Evolutionary conservation across 2,329 filamentous ascomycete species (phyloP).

Genomic region (Pestalotiopsis sp.): DNA sequence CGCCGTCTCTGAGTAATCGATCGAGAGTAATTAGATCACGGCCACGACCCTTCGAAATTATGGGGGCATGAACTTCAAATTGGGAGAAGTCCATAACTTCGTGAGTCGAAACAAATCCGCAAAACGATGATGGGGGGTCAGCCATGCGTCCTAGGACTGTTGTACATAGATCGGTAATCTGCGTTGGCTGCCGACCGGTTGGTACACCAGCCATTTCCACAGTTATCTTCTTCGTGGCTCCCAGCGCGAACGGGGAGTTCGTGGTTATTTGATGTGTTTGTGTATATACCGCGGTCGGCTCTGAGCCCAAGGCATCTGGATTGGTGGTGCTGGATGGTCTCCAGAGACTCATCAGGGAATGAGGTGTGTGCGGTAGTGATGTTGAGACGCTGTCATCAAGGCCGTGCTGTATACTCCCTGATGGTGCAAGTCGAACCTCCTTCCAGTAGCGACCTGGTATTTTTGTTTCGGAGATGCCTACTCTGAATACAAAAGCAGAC

Average conservation of each 20-base stretch:
- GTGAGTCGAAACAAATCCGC: background rate
- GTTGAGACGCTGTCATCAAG: background rate
- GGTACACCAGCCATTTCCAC: background rate
- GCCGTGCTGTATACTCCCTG: background rate
- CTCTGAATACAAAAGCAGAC: background rate
- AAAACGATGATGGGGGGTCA: background rate
- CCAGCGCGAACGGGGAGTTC: background rate
- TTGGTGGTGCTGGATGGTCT: background rate
- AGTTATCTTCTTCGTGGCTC: background rate
- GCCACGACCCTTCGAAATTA: background rate
- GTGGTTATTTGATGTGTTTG: background rate
- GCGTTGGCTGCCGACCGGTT: too few relatives aligned
- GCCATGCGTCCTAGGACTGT: background rate
- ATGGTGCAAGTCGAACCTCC: background rate
- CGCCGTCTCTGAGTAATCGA: background rate
- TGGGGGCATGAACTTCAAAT: background rate
- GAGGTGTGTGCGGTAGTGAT: background rate
- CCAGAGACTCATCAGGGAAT: background rate
- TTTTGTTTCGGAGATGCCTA: background rate
- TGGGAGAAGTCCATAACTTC: background rate
- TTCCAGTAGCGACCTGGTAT: background rate
- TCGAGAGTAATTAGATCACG: background rate
- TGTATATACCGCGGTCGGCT: background rate
- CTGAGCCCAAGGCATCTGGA: background rate
- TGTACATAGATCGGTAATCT: background rate